These are phyloP conservation scores for Chalara sp. DNA, from an alignment of 2,329 filamentous ascomycete species.

Conservation along the genomic window DNA sequence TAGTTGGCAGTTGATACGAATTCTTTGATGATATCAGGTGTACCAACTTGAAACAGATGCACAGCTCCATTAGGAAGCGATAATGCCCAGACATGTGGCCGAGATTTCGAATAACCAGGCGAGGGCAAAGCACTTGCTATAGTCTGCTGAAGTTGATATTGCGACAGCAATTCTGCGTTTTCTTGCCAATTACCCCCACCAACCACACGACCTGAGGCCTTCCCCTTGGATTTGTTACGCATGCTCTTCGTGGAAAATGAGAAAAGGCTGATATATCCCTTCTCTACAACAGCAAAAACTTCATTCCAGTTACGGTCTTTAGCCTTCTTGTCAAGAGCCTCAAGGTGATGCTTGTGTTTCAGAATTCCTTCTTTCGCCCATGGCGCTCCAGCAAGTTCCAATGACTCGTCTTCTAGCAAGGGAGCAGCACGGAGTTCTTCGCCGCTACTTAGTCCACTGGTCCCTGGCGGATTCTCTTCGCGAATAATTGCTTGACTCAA, in stretches of 20 bases:
- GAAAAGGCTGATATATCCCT: conserved; percentile 89
- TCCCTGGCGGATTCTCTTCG: conserved; percentile 63
- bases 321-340: conserved; percentile 82
- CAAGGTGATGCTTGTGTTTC: conserved; percentile 93
- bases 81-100: conserved; percentile 90
- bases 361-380: conserved; percentile 97
- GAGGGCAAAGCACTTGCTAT: conserved; percentile 85
- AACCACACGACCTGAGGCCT: conserved; percentile 56
- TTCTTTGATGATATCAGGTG: conserved; percentile 87
- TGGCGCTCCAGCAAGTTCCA: conserved; percentile 88
- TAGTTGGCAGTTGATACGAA: conserved; percentile 95
- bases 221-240: conserved; percentile 56
- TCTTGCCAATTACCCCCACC: conserved; percentile 98
- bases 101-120: conserved; percentile 84
- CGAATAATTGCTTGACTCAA: conserved; percentile 94
- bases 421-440: conserved; percentile 42
- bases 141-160: conserved; percentile 83
- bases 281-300: conserved; percentile 92
- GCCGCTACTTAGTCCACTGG: conserved; percentile 32
- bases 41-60: conserved; percentile 97
- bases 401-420: conserved; percentile 83
- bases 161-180: conserved; percentile 83
- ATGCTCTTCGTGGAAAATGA: conserved; percentile 80
- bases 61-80: conserved; percentile 89
- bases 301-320: conserved; percentile 94